Conservation (phyloP, 2,329 filamentous ascomycete species). For the Byssothecium circinans region DNA sequence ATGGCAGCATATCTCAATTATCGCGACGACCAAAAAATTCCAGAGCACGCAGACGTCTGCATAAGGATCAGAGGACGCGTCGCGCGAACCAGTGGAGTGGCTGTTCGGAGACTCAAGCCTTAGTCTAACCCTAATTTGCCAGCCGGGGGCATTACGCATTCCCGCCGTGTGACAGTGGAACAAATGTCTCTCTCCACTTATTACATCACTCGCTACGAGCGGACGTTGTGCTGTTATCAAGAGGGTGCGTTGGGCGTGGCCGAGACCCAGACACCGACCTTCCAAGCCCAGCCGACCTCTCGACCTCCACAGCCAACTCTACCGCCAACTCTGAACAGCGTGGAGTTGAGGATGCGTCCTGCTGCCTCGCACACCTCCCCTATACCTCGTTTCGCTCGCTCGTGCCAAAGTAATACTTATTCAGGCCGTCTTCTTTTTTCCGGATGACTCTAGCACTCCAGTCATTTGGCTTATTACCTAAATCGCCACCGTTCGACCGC, state of each 20-base stretch:
- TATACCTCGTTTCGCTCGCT: not conserved
- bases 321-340: not conserved
- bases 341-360: not conserved
- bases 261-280: conserved; percentile 6
- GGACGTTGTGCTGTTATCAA: conserved; percentile 28
- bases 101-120: conserved; percentile 41
- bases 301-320: too few relatives aligned
- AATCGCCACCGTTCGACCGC: not conserved
- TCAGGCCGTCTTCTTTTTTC: not conserved
- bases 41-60: conserved; percentile 16
- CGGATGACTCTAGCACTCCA: not conserved
- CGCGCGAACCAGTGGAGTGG: conserved; percentile 39
- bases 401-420: too few relatives aligned
- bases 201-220: conserved; percentile 35
- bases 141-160: conserved; percentile 34
- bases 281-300: too few relatives aligned
- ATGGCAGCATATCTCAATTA: conserved; percentile 2
- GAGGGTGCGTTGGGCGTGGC: conserved; percentile 13
- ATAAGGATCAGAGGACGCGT: conserved; percentile 24
- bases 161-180: conserved; percentile 37
- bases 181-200: conserved; percentile 44
- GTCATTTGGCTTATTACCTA: not conserved
- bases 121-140: conserved; percentile 38
- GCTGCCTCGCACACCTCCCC: not conserved
- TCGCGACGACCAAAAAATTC: not conserved